Evolutionary conservation across 352 stramenopile species (phyloP), one percentile per base, ranked within the genome.

Genomic region (Globisporangium abappressorium): DNA sequence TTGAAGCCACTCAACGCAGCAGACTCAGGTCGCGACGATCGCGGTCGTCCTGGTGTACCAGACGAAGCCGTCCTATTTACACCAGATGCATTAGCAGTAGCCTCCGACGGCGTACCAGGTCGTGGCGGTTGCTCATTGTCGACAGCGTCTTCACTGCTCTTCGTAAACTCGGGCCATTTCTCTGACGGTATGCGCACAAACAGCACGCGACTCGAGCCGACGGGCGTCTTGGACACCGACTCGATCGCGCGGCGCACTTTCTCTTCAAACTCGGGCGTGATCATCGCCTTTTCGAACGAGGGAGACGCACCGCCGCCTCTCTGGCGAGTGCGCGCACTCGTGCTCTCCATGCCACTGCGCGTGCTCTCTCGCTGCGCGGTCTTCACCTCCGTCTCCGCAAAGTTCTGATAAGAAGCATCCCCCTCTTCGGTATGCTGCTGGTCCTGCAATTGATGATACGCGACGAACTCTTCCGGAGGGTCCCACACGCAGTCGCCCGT

Each of bases 401-500:
- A n/a, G 1, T 43, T n/a, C 18, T 60, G 14, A 30, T 56, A 9
- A 9, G 8, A 24, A 53, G 34, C 26, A 20, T 64, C 34, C 30
- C 12, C 30, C 4, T 18, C 36, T n/a, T 60, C 28, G 11, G 33
- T 36, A 53, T 61, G 47, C 7, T 69, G 66, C 26, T 46, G 38
- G 14, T 66, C 46, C n/a, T 80, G 41, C 7, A 49, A n/a, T 49
- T 73, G 59, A 36, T 85, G 80, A 26, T 79, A 84, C 28, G 63
- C 77, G 7, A 86, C 46, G 30, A 86, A 92, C 12, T 84, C 71
- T 7, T 75, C 75, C 1, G 85, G 85, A 2, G 81, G 71, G 15
- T 90, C 81, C 85, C 85, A 93, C 20, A 91, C 72, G 66, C 81
- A 91, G 60, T 90, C 77, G 1, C 73, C 74, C 20, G 80, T 91